Evolutionary conservation across 257 asterid species (phyloP).

Genomic region (Lycium ferocissimum): DNA sequence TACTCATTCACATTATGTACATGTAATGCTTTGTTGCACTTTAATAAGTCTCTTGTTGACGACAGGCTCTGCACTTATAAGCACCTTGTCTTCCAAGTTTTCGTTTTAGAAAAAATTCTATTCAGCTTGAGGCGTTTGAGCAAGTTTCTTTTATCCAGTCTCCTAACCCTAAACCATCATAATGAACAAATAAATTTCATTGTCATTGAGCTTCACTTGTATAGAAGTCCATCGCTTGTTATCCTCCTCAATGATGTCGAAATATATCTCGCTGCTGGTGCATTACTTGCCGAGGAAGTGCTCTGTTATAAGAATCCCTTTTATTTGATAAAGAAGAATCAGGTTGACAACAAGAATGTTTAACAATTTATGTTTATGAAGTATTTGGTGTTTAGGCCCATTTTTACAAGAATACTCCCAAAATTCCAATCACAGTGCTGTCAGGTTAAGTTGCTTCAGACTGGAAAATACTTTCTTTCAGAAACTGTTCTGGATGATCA

Average conservation of each 20-base stretch:
- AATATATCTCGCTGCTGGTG: background rate
- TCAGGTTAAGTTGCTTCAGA: conserved; percentile 15
- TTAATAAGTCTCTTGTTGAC: background rate
- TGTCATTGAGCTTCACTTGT: background rate
- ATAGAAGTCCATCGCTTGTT: background rate
- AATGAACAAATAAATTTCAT: background rate
- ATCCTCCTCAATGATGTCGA: background rate
- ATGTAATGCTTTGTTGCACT: background rate
- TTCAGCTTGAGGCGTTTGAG: conserved; percentile 6
- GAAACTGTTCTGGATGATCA: conserved; percentile 4
- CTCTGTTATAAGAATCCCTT: background rate
- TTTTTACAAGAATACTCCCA: background rate
- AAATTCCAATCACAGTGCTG: background rate
- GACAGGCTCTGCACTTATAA: background rate
- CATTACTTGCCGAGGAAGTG: background rate
- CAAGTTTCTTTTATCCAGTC: background rate
- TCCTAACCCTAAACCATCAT: background rate
- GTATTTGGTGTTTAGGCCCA: conserved; percentile 5
- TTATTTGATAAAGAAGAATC: background rate
- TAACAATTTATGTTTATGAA: background rate
- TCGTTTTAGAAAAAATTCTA: background rate
- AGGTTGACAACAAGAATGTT: background rate
- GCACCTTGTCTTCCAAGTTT: background rate
- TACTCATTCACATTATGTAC: conserved; percentile 19
- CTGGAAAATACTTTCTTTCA: conserved; percentile 7